Conservation (phyloP, 2,329 filamentous ascomycete species). For the Penicillium palitans region DNA sequence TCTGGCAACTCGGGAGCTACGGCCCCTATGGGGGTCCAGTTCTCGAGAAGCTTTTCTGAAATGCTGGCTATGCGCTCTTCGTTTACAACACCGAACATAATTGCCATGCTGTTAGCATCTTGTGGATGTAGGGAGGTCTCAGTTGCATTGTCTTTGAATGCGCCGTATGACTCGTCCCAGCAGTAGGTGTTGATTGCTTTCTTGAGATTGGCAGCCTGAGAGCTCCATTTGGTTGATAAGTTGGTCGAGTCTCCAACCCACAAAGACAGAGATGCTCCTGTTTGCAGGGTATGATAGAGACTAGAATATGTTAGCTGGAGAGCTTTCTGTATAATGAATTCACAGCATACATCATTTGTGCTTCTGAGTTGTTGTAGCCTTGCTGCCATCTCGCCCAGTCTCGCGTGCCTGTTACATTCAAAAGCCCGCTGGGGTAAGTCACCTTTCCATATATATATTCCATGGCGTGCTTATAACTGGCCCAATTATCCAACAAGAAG, state of each 20-base stretch:
- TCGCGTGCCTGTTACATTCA: conserved; percentile 51
- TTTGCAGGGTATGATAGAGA: conserved; percentile 56
- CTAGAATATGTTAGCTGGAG: conserved; percentile 18
- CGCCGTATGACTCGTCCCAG: conserved; percentile 51
- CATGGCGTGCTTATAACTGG: conserved; percentile 52
- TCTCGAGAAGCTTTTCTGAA: conserved; percentile 48
- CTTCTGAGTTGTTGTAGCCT: conserved; percentile 53
- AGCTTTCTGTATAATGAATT: background rate
- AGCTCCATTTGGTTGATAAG: conserved; percentile 45
- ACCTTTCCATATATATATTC: conserved; percentile 48
- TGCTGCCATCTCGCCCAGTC: conserved; percentile 56
- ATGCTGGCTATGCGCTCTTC: conserved; percentile 42
- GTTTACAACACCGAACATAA: conserved; percentile 51
- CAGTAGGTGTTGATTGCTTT: conserved; percentile 50
- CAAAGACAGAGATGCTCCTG: conserved; percentile 53
- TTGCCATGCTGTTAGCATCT: conserved; percentile 59
- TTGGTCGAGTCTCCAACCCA: conserved; percentile 48
- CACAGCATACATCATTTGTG: conserved; percentile 49
- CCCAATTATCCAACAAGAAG: conserved; percentile 52
- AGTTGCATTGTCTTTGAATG: conserved; percentile 57
- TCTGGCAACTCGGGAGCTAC: conserved; percentile 57
- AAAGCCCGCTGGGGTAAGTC: conserved; percentile 45
- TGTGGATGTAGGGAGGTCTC: conserved; percentile 57
- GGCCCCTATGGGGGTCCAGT: conserved; percentile 59
- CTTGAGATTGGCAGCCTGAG: conserved; percentile 41